phyloP scores from a whole-genome alignment of 2,329 filamentous ascomycete species.

The Fusarium metavorans region DNA sequence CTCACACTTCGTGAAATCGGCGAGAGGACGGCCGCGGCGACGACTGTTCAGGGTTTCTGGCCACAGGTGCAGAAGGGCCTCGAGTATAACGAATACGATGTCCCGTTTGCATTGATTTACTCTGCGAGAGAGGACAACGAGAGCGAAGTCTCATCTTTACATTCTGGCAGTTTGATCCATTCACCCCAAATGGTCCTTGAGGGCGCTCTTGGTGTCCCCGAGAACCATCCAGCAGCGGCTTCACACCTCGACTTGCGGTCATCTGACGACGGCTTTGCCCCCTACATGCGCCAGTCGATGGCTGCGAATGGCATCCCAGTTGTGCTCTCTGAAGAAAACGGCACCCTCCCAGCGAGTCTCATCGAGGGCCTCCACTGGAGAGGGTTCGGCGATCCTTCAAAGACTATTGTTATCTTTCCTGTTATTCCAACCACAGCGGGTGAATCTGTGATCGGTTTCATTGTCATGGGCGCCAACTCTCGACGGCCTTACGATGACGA shows the following conservation, averaged over 20 bases:
- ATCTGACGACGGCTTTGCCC: slow-evolving; percentile 79
- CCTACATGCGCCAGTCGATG: slow-evolving; percentile 82
- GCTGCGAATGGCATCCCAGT: slow-evolving; percentile 72
- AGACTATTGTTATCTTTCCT: slow-evolving; percentile 80
- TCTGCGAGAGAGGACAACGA: slow-evolving; percentile 78
- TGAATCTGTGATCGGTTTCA: slow-evolving; percentile 80
- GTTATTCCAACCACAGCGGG: slow-evolving; percentile 80
- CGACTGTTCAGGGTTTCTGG: slow-evolving; percentile 81
- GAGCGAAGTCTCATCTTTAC: slow-evolving; percentile 78
- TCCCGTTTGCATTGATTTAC: slow-evolving; percentile 82
- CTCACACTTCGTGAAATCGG: slow-evolving; percentile 82
- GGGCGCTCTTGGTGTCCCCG: slow-evolving; percentile 76
- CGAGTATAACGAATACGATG: slow-evolving; percentile 79
- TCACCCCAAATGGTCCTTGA: slow-evolving; percentile 77
- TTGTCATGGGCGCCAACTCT: slow-evolving; percentile 84
- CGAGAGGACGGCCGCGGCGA: slow-evolving; percentile 78
- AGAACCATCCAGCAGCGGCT: slow-evolving; percentile 71
- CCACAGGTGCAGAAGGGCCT: slow-evolving; percentile 75
- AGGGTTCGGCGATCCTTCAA: slow-evolving; percentile 78
- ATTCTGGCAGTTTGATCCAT: slow-evolving; percentile 73
- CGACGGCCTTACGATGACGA: slow-evolving; percentile 83
- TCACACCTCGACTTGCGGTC: slow-evolving; percentile 75
- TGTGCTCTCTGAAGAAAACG: slow-evolving; percentile 74
- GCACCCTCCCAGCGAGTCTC: slow-evolving; percentile 73
- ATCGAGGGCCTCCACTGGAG: slow-evolving; percentile 76